A percentile compares a stretch with the other conserved stretches of the same genome.
phyloP scores from a whole-genome alignment of 352 stramenopile genomes.

The Albugo laibachii region DNA sequence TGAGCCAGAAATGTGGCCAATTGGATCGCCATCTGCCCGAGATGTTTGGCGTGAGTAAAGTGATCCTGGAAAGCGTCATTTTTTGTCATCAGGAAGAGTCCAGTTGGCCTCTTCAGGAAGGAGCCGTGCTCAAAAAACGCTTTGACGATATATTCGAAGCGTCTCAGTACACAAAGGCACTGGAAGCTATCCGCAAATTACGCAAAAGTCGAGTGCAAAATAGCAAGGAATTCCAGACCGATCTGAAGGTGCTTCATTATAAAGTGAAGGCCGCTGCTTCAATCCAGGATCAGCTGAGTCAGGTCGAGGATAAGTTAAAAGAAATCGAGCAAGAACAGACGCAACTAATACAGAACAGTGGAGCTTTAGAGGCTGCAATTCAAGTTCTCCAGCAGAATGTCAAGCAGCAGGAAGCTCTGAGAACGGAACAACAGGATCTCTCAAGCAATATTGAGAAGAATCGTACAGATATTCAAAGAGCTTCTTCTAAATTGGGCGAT shows the following conservation, averaged over 20 bases:
- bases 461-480: conserved; percentile 15
- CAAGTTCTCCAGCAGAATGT: conserved; percentile 30
- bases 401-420: conserved; percentile 16
- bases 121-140: conserved; percentile 94
- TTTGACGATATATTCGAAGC: conserved; percentile 99
- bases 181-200: conserved; percentile 91
- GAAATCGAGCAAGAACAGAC: conserved; percentile 16
- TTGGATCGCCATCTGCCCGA: conserved; percentile 87
- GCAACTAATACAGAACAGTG: conserved; percentile 16
- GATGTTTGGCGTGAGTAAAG: conserved; percentile 91
- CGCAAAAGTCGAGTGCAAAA: conserved; percentile 67
- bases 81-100: conserved; percentile 99
- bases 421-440: conserved; percentile 15
- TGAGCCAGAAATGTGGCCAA: conserved; percentile 91
- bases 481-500: conserved; percentile 26
- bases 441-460: conserved; percentile 17
- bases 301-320: conserved; percentile 21
- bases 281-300: conserved; percentile 33
- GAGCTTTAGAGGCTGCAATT: conserved; percentile 24
- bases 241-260: conserved; percentile 81
- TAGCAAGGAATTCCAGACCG: conserved; percentile 87
- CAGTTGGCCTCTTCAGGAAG: conserved; percentile 94
- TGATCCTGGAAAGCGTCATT: conserved; percentile 97
- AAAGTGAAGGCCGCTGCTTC: conserved; percentile 44
- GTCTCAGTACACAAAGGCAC: conserved; percentile 93